Evolutionary conservation across 164 flowering plant genomes (phyloP).

Genomic region (Hamamelis virginiana): DNA sequence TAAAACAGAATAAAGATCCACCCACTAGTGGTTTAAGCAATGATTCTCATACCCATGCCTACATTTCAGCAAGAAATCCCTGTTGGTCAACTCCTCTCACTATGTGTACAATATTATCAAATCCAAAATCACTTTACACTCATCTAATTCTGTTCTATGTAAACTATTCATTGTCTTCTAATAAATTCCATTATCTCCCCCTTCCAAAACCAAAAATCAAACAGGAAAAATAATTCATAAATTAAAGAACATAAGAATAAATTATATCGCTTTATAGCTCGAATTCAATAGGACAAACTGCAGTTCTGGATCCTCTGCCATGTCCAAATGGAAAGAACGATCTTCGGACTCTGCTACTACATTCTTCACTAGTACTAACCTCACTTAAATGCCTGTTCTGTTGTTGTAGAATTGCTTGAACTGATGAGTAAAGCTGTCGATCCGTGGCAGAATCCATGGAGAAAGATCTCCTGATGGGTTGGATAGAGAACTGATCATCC

Average conservation of each 20-base stretch:
- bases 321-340: constrained; percentile 22
- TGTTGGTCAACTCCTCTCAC: background rate
- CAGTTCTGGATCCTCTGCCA: constrained; percentile 21
- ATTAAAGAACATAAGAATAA: background rate
- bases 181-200: background rate
- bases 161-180: background rate
- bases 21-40: constrained; percentile 23
- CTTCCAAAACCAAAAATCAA: background rate
- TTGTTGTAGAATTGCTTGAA: constrained; percentile 18
- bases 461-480: constrained; percentile 42
- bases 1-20: constrained; percentile 11
- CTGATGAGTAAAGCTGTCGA: constrained; percentile 27
- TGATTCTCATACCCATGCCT: constrained; percentile 27
- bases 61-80: constrained; percentile 14
- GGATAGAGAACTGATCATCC: constrained; percentile 28
- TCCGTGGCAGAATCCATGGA: constrained; percentile 39
- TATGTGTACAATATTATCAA: background rate
- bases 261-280: constrained; percentile 2
- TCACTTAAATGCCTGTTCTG: background rate
- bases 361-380: constrained; percentile 12
- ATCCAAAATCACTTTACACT: constrained; percentile 10
- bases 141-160: background rate
- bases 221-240: too few relatives aligned
- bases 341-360: constrained; percentile 12
- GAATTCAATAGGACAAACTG: constrained; percentile 20